A percentile compares a stretch with the other conserved stretches of the same genome.
Evolutionary conservation across 2,329 filamentous ascomycete species (phyloP).

Genomic region (Fusarium duplospermum): DNA sequence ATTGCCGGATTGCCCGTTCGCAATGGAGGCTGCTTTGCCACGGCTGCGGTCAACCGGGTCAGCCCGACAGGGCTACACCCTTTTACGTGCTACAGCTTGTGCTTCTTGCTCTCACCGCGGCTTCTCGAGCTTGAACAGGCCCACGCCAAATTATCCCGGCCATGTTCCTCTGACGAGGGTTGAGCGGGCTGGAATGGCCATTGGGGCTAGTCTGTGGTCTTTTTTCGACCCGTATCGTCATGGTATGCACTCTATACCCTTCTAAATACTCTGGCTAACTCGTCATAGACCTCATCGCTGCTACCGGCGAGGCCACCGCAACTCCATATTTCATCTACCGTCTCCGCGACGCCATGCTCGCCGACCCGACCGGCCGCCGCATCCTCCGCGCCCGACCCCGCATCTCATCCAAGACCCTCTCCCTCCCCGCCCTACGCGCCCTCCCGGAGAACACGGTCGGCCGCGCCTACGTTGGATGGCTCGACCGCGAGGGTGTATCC

Average conservation of each 20-base stretch:
- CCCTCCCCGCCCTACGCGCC: constrained; percentile 75
- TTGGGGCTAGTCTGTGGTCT: constrained; percentile 72
- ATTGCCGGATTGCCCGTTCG: neutral
- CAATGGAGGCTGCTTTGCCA: constrained; percentile 43
- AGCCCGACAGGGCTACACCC: constrained; percentile 12
- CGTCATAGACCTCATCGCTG: constrained; percentile 84
- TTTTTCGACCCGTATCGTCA: constrained; percentile 82
- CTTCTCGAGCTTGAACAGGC: constrained; percentile 89
- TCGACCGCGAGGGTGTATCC: constrained; percentile 93
- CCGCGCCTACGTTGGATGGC: constrained; percentile 85
- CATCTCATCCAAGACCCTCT: constrained; percentile 80
- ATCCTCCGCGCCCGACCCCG: constrained; percentile 92
- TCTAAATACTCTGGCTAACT: neutral
- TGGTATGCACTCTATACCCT: constrained; percentile 58
- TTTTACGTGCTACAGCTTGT: constrained; percentile 37
- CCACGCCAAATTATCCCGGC: constrained; percentile 87
- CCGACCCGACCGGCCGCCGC: constrained; percentile 82
- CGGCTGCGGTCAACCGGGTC: constrained; percentile 33
- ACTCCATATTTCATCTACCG: constrained; percentile 95
- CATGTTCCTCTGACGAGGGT: constrained; percentile 87
- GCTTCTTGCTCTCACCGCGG: constrained; percentile 35
- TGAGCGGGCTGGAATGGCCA: constrained; percentile 79
- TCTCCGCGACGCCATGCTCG: constrained; percentile 92
- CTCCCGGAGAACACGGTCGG: constrained; percentile 82
- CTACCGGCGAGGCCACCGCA: constrained; percentile 93